Evolutionary conservation across 768 basidiomycete species (phyloP), one percentile per base, ranked within the genome.

Genomic region (Termitomyces sp.): DNA sequence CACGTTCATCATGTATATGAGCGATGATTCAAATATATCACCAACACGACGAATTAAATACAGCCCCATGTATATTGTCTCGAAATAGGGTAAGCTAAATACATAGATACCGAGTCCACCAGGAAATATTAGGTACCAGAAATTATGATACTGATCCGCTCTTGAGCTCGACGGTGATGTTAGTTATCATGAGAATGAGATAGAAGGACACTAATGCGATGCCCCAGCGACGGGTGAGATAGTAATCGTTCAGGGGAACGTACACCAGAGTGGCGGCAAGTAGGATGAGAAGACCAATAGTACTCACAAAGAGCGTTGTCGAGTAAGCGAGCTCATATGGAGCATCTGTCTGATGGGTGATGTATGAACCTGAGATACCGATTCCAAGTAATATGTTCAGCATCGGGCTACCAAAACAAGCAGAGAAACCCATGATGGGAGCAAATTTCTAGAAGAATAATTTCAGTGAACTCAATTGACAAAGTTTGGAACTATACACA

Each of bases 341-440:
- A 46, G 83, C 52, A 0, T 70, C 70, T 3, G 82, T 84, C 53
- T 88, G 76, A 36, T 82, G 73, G 60, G 90, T 92, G 65, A 95
- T 81, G 67, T 92, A 92, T 3, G 90, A 84, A 6, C 97, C 96
- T 0, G 94, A 94, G 52, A 96, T 81, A 22, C 97, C 97, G 56
- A 98, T 81, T 1, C 96, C 96, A 36, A 93, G 83, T 5, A 94
- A 80, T 60, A 94, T 92, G 71, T 94, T 94, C 62, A 94, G 82
- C 91, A 94, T 92, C 0, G 92, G 92, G 1, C 92, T 89, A 50
- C 94, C 94, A 63, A 95, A 95, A 70, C 94, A 97, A 0, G 94
- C 94, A 5, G 92, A 92, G 72, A 97, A 94, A 24, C 90, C 94
- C 94, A 95, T 97, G 66, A 93, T 85, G 40, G 86, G 94, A 38